phyloP scores from a whole-genome alignment of 192 early-diverging fungal species.

The Pecoramyces ruminantium region DNA sequence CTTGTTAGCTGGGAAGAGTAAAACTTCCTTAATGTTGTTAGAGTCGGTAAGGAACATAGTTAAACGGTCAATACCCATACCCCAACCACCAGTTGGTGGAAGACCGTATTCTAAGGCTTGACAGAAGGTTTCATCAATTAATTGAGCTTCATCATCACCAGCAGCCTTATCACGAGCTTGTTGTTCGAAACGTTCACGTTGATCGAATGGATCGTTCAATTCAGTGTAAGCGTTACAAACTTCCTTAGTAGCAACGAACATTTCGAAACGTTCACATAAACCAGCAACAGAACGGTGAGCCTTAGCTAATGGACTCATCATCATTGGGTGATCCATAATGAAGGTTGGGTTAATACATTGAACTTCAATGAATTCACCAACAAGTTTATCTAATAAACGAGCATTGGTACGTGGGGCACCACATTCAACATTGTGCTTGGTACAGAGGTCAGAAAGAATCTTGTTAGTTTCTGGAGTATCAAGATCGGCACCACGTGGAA shows the following conservation, averaged over 20 bases:
- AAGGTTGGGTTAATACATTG: conserved; percentile 76
- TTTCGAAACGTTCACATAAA: conserved; percentile 94
- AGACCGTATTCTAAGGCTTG: conserved; percentile 91
- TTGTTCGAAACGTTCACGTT: conserved; percentile 93
- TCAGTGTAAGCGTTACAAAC: conserved; percentile 98
- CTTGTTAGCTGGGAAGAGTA: conserved; percentile 23
- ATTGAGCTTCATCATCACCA: conserved; percentile 97
- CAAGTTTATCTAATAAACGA: conserved; percentile 82
- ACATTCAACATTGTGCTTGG: conserved; percentile 91
- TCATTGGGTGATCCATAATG: conserved; percentile 90
- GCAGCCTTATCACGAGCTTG: conserved; percentile 94
- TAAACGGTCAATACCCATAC: conserved; percentile 90
- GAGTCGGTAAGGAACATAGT: conserved; percentile 98
- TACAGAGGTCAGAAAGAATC: conserved; percentile 83
- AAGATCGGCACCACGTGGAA: conserved; percentile 73
- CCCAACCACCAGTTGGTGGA: conserved; percentile 86
- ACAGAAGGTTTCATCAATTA: conserved; percentile 96
- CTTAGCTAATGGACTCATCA: conserved; percentile 99
- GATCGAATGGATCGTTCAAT: conserved; percentile 98
- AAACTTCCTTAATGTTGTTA: conserved; percentile 92
- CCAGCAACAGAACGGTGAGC: conserved; percentile 75
- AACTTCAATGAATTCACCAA: conserved; percentile 63
- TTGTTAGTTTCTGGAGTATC: conserved; percentile 66
- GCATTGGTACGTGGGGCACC: conserved; percentile 79
- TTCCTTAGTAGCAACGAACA: conserved; percentile 98